Evolutionary conservation across 2,329 filamentous ascomycete genomes (phyloP), one percentile per base, ranked within the genome.

Genomic region (Aspergillus nomiae): DNA sequence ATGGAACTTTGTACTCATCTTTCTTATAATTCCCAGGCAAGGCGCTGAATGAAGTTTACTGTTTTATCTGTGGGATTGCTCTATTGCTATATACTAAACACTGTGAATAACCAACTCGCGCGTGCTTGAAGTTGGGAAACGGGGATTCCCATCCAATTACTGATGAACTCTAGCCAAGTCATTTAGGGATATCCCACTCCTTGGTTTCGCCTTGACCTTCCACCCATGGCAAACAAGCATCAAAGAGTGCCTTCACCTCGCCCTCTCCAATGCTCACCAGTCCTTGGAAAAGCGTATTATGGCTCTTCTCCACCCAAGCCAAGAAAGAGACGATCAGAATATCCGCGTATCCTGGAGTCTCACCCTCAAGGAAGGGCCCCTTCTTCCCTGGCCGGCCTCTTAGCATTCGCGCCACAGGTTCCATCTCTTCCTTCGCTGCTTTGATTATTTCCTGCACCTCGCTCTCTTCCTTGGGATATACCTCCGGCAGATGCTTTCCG

Each of bases 331-430:
- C 67, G 9, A 74, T 46, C 32, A 71, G 56, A 21, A 77, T 63
- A 61, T 77, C 76, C 59, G 72, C 75, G 64, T 70, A 76, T 1
- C 73, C 69, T 2, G 72, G 61, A 45, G 56, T 70, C 24, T 75
- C 71, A 11, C 75, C 74, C 53, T 77, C 75, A 9, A 77, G 70
- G 61, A 76, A 77, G 1, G 73, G 74, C 0, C 76, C 76, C 7
- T 68, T 69, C 63, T 76, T 77, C 12, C 71, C 71, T 7, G 65
- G 60, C 11, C 63, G 59, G 0, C 73, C 76, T 34, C 70, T 68
- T 43, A 77, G 53, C 70, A 77, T 71, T 36, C 65, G 60, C 26
- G 71, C 46, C 45, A 76, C 55, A 8, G 66, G 28, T 21, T 32
- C 59, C 30, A 67, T 50, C 34, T 73, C 70, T 41, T 59, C 68